phyloP scores from a whole-genome alignment of 306 rosid genomes.

The Ammopiptanthus mongolicus region DNA sequence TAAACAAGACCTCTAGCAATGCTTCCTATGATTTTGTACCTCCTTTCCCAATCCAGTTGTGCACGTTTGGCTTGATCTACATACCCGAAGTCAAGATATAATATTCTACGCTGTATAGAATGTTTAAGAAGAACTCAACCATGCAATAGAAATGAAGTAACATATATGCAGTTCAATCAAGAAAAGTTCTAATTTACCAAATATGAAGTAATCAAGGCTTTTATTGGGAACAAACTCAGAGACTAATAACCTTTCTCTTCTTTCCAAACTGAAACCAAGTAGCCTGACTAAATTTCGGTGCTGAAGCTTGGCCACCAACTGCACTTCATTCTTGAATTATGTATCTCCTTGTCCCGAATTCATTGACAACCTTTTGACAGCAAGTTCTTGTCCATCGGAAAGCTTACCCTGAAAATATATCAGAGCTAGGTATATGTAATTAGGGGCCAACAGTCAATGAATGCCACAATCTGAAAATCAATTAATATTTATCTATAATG shows the following conservation, averaged over 20 bases:
- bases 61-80: slow-evolving; percentile 9
- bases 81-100: too few species aligned
- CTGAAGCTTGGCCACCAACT: slow-evolving; percentile 11
- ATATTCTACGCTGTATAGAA: too few species aligned
- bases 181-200: too few species aligned
- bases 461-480: not conserved
- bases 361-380: slow-evolving; percentile 32
- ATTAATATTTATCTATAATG: not conserved
- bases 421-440: not conserved
- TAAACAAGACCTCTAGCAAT: slow-evolving; percentile 17
- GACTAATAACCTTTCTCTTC: not conserved
- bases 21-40: slow-evolving; percentile 16
- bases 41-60: slow-evolving; percentile 14
- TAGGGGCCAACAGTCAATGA: not conserved
- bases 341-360: not conserved
- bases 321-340: slow-evolving; percentile 30
- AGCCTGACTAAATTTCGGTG: slow-evolving; percentile 14
- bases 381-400: slow-evolving; percentile 28
- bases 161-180: too few species aligned
- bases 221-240: slow-evolving; percentile 32
- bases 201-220: slow-evolving; percentile 36
- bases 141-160: too few species aligned
- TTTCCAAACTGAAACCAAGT: not conserved
- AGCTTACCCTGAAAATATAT: slow-evolving; percentile 20
- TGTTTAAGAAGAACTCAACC: too few species aligned